Base-by-base conservation (phyloP, 768 basidiomycete genomes). In the Mycena latifolia region DNA sequence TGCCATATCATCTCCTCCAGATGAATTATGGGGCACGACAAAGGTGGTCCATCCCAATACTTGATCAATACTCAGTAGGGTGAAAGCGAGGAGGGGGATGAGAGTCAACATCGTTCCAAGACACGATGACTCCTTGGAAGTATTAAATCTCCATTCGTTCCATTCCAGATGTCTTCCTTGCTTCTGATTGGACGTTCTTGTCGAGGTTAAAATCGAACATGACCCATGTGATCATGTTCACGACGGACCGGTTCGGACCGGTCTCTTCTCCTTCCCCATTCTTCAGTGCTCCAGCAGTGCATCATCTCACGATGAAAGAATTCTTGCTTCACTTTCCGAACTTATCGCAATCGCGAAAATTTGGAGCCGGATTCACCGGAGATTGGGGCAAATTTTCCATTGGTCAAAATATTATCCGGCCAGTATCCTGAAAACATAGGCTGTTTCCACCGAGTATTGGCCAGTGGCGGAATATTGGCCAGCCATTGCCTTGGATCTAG, bases 1-100 rank as follows among this genome's bases (percentile, higher is more conserved):
- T 47, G 60, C 1, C 60, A 61, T 52, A 61, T 61, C 60, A 35
- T 61, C 60, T 46, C 50, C 60, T 59, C 58, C 58, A 61, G 60
- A 61, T 22, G 41, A 61, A 61, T 61, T 61, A 53, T 61, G 60
- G 51, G 60, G 60, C 39, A 61, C 60, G 60, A 61, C 60, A 53
- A 61, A 61, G 29, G 60, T 61, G 60, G 50, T 61, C 60, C 60
- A 61, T 61, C 60, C 60, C 14, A 61, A 31, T 52, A 53, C 60
- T 61, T 61, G 60, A 51, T 59, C 47, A 59, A 59, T 31, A 51
- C 55, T 47, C 55, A 59, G 58, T 59, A 59, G 58, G 48, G 58
- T 41, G 58, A 59, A 59, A 50, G 41, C 48, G 58, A 59, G 58
- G 58, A 59, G 48, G 48, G 58, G 31, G 58, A 51, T 59, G 58